Base-by-base conservation (phyloP, 192 early-diverging fungal genomes). In the Entomortierella lignicola region DNA sequence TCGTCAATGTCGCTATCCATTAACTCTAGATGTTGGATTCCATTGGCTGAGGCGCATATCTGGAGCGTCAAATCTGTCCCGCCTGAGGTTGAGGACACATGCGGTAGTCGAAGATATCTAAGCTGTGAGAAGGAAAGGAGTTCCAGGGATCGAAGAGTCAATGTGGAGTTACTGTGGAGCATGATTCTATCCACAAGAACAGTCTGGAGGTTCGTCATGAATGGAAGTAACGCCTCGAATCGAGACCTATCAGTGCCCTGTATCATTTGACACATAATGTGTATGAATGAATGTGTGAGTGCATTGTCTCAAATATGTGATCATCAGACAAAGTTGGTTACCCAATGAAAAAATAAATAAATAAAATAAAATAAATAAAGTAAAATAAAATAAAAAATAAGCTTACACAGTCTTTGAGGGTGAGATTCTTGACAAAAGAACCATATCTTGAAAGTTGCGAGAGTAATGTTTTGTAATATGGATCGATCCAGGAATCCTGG, bases 401-500 rank as follows among this genome's bases (percentile, higher is more conserved):
- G n/a, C 66, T 68, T 77, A 77, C 72, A 52, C 72, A 77, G 55
- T 77, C 72, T 52, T 48, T 62, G n/a, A 77, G 37, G 6, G 54
- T 32, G 25, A 77, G 59, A 17, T 42, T 68, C 30, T 53, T 30
- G 13, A 68, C 66, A 32, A 68, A 37, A 7, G 27, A 20, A 8
- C 72, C 72, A 39, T 77, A 21, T 3, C 15, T 30, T 25, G n/a
- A 20, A 23, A 77, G 64, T 29, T 77, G 72, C 30, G 39, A 23
- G 31, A 43, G 20, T 2, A 77, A 37, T 4, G 51, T n/a, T 11
- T 57, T 23, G 50, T 77, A 62, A 41, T 60, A 48, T 15, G 60
- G 65, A 58, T 68, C 65, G 27, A 44, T 47, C 72, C 65, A 77
- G 6, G 72, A 68, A 15, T 77, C 72, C 32, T 50, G 51, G 34